phyloP scores from a whole-genome alignment of 2,329 filamentous ascomycete species.

The Neopestalotiopsis sp. region DNA sequence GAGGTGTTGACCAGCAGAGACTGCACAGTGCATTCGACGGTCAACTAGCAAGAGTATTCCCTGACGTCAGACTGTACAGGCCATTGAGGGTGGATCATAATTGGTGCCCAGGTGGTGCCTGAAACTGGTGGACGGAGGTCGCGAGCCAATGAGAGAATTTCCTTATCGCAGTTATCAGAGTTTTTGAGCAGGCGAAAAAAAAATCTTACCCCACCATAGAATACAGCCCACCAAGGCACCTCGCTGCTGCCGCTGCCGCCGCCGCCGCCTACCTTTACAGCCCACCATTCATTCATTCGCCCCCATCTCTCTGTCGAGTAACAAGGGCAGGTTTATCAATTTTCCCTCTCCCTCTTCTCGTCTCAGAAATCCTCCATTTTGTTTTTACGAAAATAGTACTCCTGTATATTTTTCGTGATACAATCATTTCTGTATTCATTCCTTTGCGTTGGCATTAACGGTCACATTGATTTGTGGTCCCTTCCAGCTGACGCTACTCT shows the following conservation, averaged over 20 bases:
- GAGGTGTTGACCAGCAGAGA: background rate
- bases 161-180: constrained; percentile 19
- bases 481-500: background rate
- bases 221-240: constrained; percentile 9
- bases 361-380: background rate
- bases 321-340: constrained; percentile 4
- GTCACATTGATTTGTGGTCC: constrained; percentile 15
- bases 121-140: background rate
- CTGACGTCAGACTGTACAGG: background rate
- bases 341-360: background rate
- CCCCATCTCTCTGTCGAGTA: background rate
- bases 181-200: constrained; percentile 20
- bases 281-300: background rate
- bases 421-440: background rate
- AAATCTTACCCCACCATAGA: constrained; percentile 16
- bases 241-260: background rate
- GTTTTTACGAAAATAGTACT: constrained; percentile 1
- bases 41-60: background rate
- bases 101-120: background rate
- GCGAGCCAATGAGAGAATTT: constrained; percentile 8
- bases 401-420: background rate
- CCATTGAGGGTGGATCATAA: background rate
- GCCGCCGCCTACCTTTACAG: background rate
- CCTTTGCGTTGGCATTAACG: background rate
- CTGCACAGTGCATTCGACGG: background rate